Percentiles rank a stretch among this genome's conserved stretches.
Evolutionary conservation across 768 basidiomycete species (phyloP).

Genomic region (Mycena maculata): DNA sequence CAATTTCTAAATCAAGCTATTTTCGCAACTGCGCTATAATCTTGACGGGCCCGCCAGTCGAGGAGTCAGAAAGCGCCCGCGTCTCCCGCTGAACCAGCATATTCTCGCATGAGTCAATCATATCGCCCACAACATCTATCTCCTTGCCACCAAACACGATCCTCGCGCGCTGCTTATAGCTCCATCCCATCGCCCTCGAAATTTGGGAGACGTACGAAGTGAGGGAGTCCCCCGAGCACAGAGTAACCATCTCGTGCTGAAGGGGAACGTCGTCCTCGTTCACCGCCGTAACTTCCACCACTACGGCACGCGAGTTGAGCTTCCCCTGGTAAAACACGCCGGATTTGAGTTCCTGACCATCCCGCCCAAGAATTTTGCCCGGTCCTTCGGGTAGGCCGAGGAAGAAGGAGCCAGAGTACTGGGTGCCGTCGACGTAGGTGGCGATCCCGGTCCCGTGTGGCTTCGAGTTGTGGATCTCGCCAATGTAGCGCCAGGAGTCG

Average conservation of each 20-base stretch:
- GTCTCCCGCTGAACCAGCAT: constrained; percentile 3
- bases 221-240: neutral
- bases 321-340: constrained; percentile 3
- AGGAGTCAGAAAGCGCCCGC: neutral
- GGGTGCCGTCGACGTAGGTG: neutral
- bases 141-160: constrained; percentile 3
- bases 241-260: constrained; percentile 1
- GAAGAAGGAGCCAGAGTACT: neutral
- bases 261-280: neutral
- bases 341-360: constrained; percentile 1
- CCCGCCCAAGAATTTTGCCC: neutral
- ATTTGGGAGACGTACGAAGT: constrained; percentile 3
- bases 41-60: neutral
- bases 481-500: neutral
- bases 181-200: constrained; percentile 3
- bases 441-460: neutral
- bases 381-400: neutral
- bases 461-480: neutral
- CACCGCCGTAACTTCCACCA: constrained; percentile 4
- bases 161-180: constrained; percentile 4
- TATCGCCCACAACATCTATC: neutral
- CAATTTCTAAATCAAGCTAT: neutral
- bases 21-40: constrained; percentile 1
- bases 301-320: neutral
- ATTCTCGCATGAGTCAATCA: constrained; percentile 3